phyloP scores from a whole-genome alignment of 179 eudicot species.

The Sideroxylon spinosum region DNA sequence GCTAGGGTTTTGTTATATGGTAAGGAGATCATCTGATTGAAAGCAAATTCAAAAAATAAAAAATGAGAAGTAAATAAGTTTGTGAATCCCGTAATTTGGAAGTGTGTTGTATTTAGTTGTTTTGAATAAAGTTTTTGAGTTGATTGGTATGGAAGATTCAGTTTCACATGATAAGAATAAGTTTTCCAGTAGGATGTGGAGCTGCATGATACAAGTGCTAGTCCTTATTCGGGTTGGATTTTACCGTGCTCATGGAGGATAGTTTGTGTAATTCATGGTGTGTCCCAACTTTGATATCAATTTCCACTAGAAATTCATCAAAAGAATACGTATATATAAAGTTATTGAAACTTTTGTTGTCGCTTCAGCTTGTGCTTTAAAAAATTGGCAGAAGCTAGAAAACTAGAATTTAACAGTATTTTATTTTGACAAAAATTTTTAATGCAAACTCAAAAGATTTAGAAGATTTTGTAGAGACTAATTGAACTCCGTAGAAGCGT shows the following conservation, averaged over 20 bases:
- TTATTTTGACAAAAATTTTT: too few relatives aligned
- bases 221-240: neutral
- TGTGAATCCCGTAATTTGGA: neutral
- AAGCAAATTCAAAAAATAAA: neutral
- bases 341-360: neutral
- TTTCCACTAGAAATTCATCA: neutral
- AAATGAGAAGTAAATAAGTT: neutral
- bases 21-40: constrained; percentile 19
- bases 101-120: neutral
- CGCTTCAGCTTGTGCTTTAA: too few relatives aligned
- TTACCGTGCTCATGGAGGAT: neutral
- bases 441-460: neutral
- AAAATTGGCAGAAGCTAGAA: too few relatives aligned
- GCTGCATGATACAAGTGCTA: neutral
- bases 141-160: neutral
- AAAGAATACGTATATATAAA: neutral
- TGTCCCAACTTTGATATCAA: neutral
- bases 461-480: neutral
- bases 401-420: too few relatives aligned
- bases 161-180: neutral
- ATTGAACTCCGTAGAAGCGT: neutral
- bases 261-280: neutral
- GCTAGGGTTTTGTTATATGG: constrained; percentile 68
- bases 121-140: neutral
- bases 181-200: neutral